phyloP scores from a whole-genome alignment of 306 rosid genomes.

The Prinsepia uniflora region DNA sequence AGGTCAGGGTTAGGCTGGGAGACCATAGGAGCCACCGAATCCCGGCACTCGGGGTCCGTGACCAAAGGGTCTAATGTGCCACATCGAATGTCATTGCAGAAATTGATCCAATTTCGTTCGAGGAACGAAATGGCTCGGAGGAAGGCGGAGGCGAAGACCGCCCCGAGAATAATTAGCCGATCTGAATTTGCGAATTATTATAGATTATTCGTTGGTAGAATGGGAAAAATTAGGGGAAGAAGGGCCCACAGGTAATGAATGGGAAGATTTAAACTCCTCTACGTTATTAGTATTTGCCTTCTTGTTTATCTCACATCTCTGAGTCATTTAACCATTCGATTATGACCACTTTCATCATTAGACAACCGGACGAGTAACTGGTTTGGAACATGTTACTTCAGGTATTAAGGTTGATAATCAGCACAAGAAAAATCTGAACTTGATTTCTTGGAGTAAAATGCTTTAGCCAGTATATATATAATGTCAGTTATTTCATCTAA shows the following conservation, averaged over 20 bases:
- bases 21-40: slow-evolving; percentile 49
- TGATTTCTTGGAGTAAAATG: neutral
- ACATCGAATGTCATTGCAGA: slow-evolving; percentile 55
- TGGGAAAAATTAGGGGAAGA: no score
- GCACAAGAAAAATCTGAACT: neutral
- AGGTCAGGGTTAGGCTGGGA: slow-evolving; percentile 49
- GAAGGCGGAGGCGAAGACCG: slow-evolving; percentile 83
- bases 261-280: neutral
- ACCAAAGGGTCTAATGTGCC: slow-evolving; percentile 46
- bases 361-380: no score
- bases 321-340: neutral
- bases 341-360: no score
- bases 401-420: no score
- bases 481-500: neutral
- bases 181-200: no score
- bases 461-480: neutral
- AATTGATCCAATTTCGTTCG: slow-evolving; percentile 53
- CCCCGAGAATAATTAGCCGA: no score
- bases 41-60: slow-evolving; percentile 54
- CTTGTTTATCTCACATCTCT: neutral
- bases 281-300: neutral
- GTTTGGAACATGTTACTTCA: neutral
- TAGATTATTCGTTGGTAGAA: no score
- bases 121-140: slow-evolving; percentile 79
- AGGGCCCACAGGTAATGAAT: no score